Evolutionary conservation across 2,329 filamentous ascomycete genomes (phyloP).

Genomic region (Calonectria fujianensis): DNA sequence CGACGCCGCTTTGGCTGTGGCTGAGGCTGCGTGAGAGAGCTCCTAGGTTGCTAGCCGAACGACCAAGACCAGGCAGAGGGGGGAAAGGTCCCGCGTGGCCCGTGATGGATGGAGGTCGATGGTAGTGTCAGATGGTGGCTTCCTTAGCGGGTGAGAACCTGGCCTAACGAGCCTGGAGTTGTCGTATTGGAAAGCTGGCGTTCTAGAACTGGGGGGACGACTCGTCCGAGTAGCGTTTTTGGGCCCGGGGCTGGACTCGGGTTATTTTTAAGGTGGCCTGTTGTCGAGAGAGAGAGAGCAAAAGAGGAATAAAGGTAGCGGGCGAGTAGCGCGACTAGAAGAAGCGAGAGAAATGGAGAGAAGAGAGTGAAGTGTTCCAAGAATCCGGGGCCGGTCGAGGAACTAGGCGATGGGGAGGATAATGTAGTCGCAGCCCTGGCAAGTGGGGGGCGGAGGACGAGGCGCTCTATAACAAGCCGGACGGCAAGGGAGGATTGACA

Average conservation of each 20-base stretch:
- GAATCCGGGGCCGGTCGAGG: slow-evolving; percentile 41
- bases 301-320: background rate
- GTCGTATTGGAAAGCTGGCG: slow-evolving; percentile 30
- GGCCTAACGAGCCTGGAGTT: slow-evolving; percentile 8
- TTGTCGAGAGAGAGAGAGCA: background rate
- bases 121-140: slow-evolving; percentile 38
- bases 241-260: slow-evolving; percentile 31
- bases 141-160: slow-evolving; percentile 29
- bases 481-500: slow-evolving; percentile 26
- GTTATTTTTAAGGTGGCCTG: slow-evolving; percentile 32
- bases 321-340: background rate
- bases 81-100: slow-evolving; percentile 12
- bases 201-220: slow-evolving; percentile 36
- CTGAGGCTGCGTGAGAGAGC: slow-evolving; percentile 19
- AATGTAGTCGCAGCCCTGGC: slow-evolving; percentile 8
- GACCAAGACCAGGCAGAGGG: slow-evolving; percentile 16
- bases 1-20: slow-evolving; percentile 24
- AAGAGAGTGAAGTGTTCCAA: slow-evolving; percentile 28
- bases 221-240: slow-evolving; percentile 23
- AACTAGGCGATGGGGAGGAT: slow-evolving; percentile 28
- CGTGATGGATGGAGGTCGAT: slow-evolving; percentile 24
- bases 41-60: background rate
- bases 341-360: background rate
- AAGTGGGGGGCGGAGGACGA: slow-evolving; percentile 11
- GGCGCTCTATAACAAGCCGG: slow-evolving; percentile 33